Evolutionary conservation across 2,329 filamentous ascomycete species (phyloP), one percentile per base, ranked within the genome.

Genomic region (Pseudogymnoascus sp.): DNA sequence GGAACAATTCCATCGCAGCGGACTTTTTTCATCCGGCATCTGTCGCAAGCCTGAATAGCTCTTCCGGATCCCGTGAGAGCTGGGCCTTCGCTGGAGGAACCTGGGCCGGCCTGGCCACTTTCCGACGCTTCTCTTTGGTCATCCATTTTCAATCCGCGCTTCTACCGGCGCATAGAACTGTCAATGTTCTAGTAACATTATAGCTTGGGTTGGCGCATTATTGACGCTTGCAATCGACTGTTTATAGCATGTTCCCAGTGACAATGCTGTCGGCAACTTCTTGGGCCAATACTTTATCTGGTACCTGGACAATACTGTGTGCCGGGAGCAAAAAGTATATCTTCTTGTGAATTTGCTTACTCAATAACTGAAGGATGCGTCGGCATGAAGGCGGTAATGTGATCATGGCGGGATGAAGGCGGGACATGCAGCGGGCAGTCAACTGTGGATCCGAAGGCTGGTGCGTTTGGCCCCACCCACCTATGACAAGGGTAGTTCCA

Each of bases 11-110:
- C 62, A 43, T 64, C 63, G 36, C 63, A 57, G 30, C 62, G 15
- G 12, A 63, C 63, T 33, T 64, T 64, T 60, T 62, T 64, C 25
- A 62, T 59, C 22, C 62, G 59, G 33, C 63, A 64, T 12, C 63
- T 43, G 57, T 64, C 63, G 28, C 63, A 64, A 12, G 62, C 63
- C 43, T 63, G 62, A 14, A 64, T 60, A 4, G 59, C 58, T 39
- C 59, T 61, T 8, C 63, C 59, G 38, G 62, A 58, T 15, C 59
- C 59, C 12, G 63, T 64, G 12, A 64, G 20, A 18, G 63, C 63
- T 12, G 47, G 47, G 4, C 47, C 47, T 18, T 53, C 47, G 15
- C 47, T 35, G 47, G 28, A 33, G 25, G 47, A 33, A 28, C 47
- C 47, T 18, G 33, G 47, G 28, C 47, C 47, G 5, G 28, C 47